A percentile compares a stretch with the other conserved stretches of the same genome.
phyloP scores from a whole-genome alignment of 345 rosid genomes.

The Populus pruinosa region DNA sequence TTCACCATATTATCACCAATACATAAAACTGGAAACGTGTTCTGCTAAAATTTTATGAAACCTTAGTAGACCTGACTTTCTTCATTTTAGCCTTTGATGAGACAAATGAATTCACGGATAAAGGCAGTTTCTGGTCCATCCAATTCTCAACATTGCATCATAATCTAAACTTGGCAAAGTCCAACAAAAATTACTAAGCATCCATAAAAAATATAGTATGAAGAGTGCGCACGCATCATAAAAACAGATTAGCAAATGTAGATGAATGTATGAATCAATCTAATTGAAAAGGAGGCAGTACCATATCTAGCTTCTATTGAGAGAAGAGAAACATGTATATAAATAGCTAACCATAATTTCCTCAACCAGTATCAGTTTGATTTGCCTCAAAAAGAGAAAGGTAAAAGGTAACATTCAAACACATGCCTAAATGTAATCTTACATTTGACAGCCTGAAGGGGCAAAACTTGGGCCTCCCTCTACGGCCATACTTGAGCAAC shows the following conservation, averaged over 20 bases:
- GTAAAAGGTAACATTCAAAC: not conserved
- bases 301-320: not conserved
- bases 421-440: not conserved
- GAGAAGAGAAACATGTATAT: not conserved
- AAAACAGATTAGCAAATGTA: not conserved
- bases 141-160: not conserved
- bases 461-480: constrained; percentile 4
- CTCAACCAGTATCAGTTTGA: not conserved
- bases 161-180: not conserved
- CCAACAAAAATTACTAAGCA: not conserved
- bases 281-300: not conserved
- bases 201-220: not conserved
- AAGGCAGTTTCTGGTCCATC: not conserved
- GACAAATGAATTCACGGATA: not conserved
- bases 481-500: constrained; percentile 8
- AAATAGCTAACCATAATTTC: not conserved
- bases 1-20: not conserved
- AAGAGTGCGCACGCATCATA: not conserved
- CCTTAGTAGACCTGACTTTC: not conserved
- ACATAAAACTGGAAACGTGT: not conserved
- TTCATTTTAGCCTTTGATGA: not conserved
- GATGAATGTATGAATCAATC: not conserved
- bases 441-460: not conserved
- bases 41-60: not conserved
- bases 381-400: not conserved